These are phyloP conservation scores for Aspergillus ruber DNA, from an alignment of 2,329 filamentous ascomycete genomes.

Conservation along the genomic window DNA sequence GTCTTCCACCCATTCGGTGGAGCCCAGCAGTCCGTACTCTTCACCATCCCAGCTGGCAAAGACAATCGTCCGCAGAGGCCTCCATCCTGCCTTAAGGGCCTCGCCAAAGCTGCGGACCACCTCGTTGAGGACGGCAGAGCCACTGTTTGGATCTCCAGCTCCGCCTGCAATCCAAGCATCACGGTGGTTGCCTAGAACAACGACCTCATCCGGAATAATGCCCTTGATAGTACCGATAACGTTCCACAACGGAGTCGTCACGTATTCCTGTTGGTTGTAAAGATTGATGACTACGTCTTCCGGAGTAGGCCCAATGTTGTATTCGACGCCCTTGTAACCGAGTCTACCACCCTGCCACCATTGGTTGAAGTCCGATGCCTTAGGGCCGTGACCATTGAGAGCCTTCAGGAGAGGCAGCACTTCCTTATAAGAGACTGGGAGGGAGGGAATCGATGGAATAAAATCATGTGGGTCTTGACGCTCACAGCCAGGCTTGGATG, in stretches of 20 bases:
- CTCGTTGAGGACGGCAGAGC: slow-evolving; percentile 72
- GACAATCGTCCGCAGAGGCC: slow-evolving; percentile 80
- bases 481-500: slow-evolving; percentile 81
- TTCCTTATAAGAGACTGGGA: slow-evolving; percentile 84
- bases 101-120: slow-evolving; percentile 68
- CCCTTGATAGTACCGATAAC: slow-evolving; percentile 91
- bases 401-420: slow-evolving; percentile 82
- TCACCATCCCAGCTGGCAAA: slow-evolving; percentile 81
- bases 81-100: slow-evolving; percentile 69
- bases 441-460: slow-evolving; percentile 79
- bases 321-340: slow-evolving; percentile 71
- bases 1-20: slow-evolving; percentile 90
- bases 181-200: slow-evolving; percentile 86
- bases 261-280: slow-evolving; percentile 73
- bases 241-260: slow-evolving; percentile 78
- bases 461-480: slow-evolving; percentile 62
- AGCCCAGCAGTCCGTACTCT: slow-evolving; percentile 80
- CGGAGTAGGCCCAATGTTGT: slow-evolving; percentile 78
- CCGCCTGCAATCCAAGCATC: slow-evolving; percentile 88
- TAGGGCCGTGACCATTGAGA: slow-evolving; percentile 80
- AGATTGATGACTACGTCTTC: slow-evolving; percentile 64
- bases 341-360: slow-evolving; percentile 70
- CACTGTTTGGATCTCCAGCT: slow-evolving; percentile 74
- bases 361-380: slow-evolving; percentile 65
- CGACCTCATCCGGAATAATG: slow-evolving; percentile 72